Conservation (phyloP, 768 basidiomycete species). For the Tricholomella constricta region DNA sequence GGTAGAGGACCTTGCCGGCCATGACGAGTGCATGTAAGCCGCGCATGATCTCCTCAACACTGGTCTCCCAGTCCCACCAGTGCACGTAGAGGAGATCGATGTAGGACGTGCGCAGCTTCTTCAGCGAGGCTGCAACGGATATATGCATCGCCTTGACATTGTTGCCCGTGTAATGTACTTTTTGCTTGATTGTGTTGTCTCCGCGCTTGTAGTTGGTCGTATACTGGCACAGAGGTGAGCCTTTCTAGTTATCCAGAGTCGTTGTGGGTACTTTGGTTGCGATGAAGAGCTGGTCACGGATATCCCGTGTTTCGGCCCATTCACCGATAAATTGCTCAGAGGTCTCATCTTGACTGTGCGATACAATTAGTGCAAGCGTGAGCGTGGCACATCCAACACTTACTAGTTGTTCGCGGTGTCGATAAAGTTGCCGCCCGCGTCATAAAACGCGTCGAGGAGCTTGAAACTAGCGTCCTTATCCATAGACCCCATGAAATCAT, state of each 20-base stretch:
- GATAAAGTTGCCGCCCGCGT: conserved; percentile 20
- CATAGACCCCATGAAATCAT: conserved; percentile 30
- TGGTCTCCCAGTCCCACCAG: conserved; percentile 55
- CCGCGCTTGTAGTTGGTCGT: conserved; percentile 29
- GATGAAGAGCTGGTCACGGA: conserved; percentile 51
- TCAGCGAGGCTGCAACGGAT: conserved; percentile 43
- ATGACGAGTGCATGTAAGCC: conserved; percentile 52
- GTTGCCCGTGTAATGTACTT: conserved; percentile 50
- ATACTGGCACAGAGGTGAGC: conserved; percentile 30
- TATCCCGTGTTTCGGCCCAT: conserved; percentile 48
- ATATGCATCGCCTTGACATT: conserved; percentile 44
- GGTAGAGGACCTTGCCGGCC: conserved; percentile 53
- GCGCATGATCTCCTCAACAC: conserved; percentile 60
- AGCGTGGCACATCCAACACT: neutral
- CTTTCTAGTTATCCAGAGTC: neutral
- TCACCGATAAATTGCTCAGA: conserved; percentile 57
- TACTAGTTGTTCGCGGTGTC: conserved; percentile 19
- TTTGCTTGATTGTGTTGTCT: conserved; percentile 27
- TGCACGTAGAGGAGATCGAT: conserved; percentile 51
- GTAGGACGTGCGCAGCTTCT: conserved; percentile 47
- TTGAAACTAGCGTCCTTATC: conserved; percentile 31
- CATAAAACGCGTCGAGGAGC: conserved; percentile 14
- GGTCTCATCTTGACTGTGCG: conserved; percentile 49
- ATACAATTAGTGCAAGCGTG: neutral
- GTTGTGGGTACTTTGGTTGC: conserved; percentile 39